Percentiles rank a stretch among this genome's conserved stretches.
These are phyloP conservation scores for Solanum paucissectum DNA, from an alignment of 257 asterid genomes.

Conservation along the genomic window DNA sequence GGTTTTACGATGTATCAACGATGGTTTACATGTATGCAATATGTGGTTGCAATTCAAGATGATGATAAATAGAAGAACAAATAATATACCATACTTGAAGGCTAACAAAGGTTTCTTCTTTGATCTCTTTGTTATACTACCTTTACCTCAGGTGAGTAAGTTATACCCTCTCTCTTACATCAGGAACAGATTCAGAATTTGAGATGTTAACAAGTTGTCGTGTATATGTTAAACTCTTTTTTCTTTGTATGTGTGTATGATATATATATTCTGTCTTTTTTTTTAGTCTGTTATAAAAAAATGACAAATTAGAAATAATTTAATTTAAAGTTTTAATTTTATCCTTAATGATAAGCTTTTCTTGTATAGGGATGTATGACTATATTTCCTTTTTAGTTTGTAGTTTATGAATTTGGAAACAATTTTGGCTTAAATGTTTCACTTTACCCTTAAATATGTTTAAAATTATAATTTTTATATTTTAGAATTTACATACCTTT, in stretches of 20 bases:
- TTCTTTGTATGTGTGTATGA: neutral
- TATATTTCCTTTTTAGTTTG: neutral
- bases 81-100: neutral
- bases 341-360: neutral
- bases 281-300: neutral
- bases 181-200: neutral
- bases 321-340: neutral
- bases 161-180: neutral
- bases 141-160: conserved; percentile 9
- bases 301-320: too few relatives aligned
- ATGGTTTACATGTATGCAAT: conserved; percentile 1
- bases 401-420: neutral
- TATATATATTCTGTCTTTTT: neutral
- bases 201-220: neutral
- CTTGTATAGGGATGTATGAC: neutral
- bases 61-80: neutral
- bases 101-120: neutral
- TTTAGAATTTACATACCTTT: neutral
- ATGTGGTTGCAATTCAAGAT: conserved; percentile 2
- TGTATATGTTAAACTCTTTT: neutral
- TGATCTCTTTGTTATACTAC: conserved; percentile 6
- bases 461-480: too few relatives aligned
- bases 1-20: neutral
- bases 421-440: neutral
- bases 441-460: neutral